Base-by-base conservation (phyloP, 768 basidiomycete species). In the Leccinellum luteum region DNA sequence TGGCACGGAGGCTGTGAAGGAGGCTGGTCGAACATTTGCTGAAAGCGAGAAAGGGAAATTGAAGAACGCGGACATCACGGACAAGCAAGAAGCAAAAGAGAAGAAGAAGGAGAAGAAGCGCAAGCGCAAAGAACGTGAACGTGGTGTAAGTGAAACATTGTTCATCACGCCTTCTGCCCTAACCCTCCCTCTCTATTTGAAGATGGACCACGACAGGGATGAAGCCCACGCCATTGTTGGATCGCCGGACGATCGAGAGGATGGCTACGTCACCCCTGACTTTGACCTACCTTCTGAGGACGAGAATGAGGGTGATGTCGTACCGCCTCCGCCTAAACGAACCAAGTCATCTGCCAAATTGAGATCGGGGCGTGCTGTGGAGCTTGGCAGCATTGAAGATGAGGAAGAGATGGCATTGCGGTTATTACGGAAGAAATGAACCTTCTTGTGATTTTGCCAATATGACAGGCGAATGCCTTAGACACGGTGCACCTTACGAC, bases 101-200 rank as follows among this genome's bases (percentile, higher is more conserved):
- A 95, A 94, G 81, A 90, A 87, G 75, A 76, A 81, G 60, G 95
- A 97, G 72, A 94, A 91, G 81, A 97, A 96, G 78, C 77, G 91
- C 60, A 96, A 94, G 75, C 77, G 90, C 67, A 96, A 95, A 74
- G 89, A 92, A 55, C 79, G 82, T 35, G 89, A 92, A 67, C 77
- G 73, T 54, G 73, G 57, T 35, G 76, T 72, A 54, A 63, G 68
- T 56, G 34, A 32, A 32, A 32, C 14, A 6, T 48, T 28, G 51
- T 34, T 23, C 15, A 10, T 6, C 17, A 32, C 65, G 49, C 32
- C 27, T 6, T 12, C 3, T 6, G 6, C 48, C 50, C 21, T 45
- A 12, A 32, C 7, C 9, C 23, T 54, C 6, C 21, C 30, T 9
- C 23, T 54, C 30, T 30, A 17, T 38, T 4, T 53, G 49, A 32